Base-by-base conservation (phyloP, 2,329 filamentous ascomycete genomes). In the Acephala macrosclerotiorum region DNA sequence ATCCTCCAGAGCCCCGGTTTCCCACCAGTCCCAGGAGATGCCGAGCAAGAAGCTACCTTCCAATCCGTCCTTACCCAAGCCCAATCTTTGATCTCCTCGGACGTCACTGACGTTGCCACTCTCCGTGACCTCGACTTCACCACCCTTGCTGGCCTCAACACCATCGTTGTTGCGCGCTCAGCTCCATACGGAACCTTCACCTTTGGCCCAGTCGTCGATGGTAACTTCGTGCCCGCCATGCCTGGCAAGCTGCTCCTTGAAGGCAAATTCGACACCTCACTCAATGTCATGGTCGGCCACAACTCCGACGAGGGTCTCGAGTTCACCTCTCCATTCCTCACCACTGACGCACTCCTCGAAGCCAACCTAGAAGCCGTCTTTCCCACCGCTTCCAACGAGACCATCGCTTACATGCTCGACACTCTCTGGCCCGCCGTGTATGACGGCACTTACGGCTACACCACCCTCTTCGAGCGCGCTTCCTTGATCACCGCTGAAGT, bases 371-470 rank as follows among this genome's bases (percentile, higher is more conserved):
- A 51, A 51, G 25, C 47, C 9, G 47, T 51, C 2, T 62, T 77
- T 53, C 72, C 74, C 2, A 66, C 56, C 8, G 69, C 59, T 14
- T 66, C 74, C 12, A 65, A 66, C 26, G 22, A 55, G 3, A 61
- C 65, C 18, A 51, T 72, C n/a, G 26, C 36, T 26, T 80, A 83
- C 69, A 78, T 86, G 57, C 71, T 75, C 3, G 70, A 79, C 2
- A 77, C 73, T 0, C 76, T 87, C 12, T 87, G 87, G 73, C 85
- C 85, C 3, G 73, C 82, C 1, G 72, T 82, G 38, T 84, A 82
- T 68, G 75, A 76, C 69, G 83, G 81, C 45, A 77, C 74, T 3
- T 76, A 80, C 35, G 73, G 73, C 11, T 88, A 87, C 76, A 80
- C 71, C 0, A 79, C 76, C 55, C 71, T 83, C 45, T 80, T 80